Evolutionary conservation across 2,329 filamentous ascomycete species (phyloP), one percentile per base, ranked within the genome.

Genomic region (Fusarium duplospermum): DNA sequence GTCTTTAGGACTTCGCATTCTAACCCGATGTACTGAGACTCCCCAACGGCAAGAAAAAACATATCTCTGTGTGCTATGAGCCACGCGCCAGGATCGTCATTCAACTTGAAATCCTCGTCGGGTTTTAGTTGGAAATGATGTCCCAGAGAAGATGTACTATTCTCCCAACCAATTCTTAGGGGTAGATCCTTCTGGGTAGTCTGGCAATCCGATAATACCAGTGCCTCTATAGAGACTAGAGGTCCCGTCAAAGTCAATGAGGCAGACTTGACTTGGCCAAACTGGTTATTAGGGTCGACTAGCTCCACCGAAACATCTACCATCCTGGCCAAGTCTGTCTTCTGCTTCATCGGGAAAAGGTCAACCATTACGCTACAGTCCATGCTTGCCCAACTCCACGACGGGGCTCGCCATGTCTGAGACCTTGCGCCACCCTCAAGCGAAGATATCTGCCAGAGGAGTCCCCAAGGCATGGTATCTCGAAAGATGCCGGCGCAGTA

Each of bases 401-500:
- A 62, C 11, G 64, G 64, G 14, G 64, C 64, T 18, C 64, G 57
- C 33, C 61, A 66, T 1, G n/a, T 47, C 11, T 6, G 27, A 2
- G 58, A n/a, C 18, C 45, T 36, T 18, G 6, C 9, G 6, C 10
- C 35, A 14, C 20, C 7, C 27, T 4, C 7, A 6, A 2, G 16
- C 4, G 27, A 2, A 36, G 5, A 4, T 6, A 4, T 5, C 11
- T 56, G 45, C 64, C 64, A 66, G 6, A 66, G 27, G 11, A 66
- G 42, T 9, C 45, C 64, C 57, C 57, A 66, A 9, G 64, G 64
- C 64, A 66, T 62, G 3, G 40, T 42, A 2, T 66, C 22, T 11
- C 64, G 64, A 11, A 45, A 66, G 27, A 66, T 62, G 10, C 64
- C 64, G 6, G 64, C 64, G 22, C 64, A 66, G n/a, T 66, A 66